Evolutionary conservation across 305 asterid genomes (phyloP), one percentile per base, ranked within the genome.

Genomic region (Rubia balearica): DNA sequence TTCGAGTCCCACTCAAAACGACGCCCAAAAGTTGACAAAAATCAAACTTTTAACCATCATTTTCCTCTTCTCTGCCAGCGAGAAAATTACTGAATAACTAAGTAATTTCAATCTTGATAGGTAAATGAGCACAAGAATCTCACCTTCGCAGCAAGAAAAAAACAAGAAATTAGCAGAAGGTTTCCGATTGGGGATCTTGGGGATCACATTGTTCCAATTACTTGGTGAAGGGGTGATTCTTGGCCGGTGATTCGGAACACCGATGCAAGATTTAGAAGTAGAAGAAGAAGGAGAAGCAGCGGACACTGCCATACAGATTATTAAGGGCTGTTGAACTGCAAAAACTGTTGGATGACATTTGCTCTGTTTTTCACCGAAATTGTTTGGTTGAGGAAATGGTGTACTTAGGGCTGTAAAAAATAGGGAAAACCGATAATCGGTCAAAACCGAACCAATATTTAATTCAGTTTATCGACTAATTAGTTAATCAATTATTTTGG

Each of bases 51-150:
- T n/a, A n/a, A n/a, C n/a, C n/a, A n/a, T n/a, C n/a, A n/a, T n/a
- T n/a, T n/a, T 78, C 98, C 98, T 82, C 98, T 90, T 85, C 95
- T 89, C 98, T 90, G 95, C 67, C 70, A 83, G 72, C 75, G 49
- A 67, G 22, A 73, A 22, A 59, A 3, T 9, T 59, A 59, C 64
- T 24, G 76, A 48, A 46, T 68, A 30, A 43, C 16, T 51, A 65
- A 55, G 60, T 40, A 17, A 51, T 51, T 51, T 51, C 57, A 51
- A 51, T 51, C 14, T n/a, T n/a, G 24, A 67, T n/a, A 8, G 2
- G 46, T 43, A 51, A 55, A 30, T 30, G 62, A 7, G 33, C 33
- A 27, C 56, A 59, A 38, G 19, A 12, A 63, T 43, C 79, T 69
- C 74, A 90, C 99, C 98, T 91, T 94, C 33, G 97, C 97, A 68